These are phyloP conservation scores for Podila clonocystis DNA, from an alignment of 192 early-diverging fungal species.

Conservation along the genomic window DNA sequence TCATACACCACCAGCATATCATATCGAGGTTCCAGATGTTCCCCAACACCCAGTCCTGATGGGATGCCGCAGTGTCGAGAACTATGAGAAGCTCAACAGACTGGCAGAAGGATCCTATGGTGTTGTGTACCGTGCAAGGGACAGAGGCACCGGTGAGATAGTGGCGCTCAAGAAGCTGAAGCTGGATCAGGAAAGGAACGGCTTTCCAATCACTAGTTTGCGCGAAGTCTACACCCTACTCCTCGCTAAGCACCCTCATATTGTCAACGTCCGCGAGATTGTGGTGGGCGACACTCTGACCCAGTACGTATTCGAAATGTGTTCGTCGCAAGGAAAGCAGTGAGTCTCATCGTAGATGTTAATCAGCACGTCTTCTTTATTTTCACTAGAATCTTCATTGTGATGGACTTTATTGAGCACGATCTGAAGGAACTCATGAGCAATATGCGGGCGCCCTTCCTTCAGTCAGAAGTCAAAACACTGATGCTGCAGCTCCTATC, in stretches of 20 bases:
- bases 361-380: conserved; percentile 5
- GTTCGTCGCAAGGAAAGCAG: neutral
- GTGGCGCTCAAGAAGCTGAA: conserved; percentile 67
- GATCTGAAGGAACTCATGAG: conserved; percentile 94
- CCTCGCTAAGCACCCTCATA: conserved; percentile 83
- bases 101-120: conserved; percentile 98
- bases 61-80: conserved; percentile 79
- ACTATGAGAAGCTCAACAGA: conserved; percentile 94
- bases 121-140: conserved; percentile 92
- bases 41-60: conserved; percentile 60
- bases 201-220: conserved; percentile 82
- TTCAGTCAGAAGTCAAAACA: conserved; percentile 87
- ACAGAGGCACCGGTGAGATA: conserved; percentile 80
- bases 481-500: conserved; percentile 76
- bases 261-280: conserved; percentile 84
- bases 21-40: conserved; percentile 19
- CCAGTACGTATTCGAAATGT: conserved; percentile 54
- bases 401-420: conserved; percentile 98
- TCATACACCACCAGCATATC: conserved; percentile 14
- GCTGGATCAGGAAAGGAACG: conserved; percentile 69
- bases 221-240: conserved; percentile 82
- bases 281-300: conserved; percentile 70
- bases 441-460: conserved; percentile 79
- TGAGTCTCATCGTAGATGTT: neutral
- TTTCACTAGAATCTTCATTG: conserved; percentile 86